phyloP scores from a whole-genome alignment of 306 rosid genomes.

The Delonix regia region DNA sequence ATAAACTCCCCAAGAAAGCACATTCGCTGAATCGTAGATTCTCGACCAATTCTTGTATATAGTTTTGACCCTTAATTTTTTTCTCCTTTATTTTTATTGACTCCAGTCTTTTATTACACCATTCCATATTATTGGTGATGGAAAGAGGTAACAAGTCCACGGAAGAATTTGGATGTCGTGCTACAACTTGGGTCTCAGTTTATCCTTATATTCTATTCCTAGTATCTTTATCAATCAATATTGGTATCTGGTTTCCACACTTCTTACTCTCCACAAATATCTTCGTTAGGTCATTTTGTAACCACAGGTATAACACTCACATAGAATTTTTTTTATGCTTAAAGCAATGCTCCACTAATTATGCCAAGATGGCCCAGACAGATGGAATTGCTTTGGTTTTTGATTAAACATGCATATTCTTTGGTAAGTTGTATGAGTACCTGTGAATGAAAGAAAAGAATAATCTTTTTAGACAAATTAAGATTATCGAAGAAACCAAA shows the following conservation, averaged over 20 bases:
- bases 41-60: background rate
- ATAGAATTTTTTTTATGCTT: conserved; percentile 13
- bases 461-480: conserved; percentile 4
- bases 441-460: conserved; percentile 59
- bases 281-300: background rate
- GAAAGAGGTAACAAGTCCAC: background rate
- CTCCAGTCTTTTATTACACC: no score
- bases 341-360: conserved; percentile 22
- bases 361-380: background rate
- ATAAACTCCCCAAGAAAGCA: background rate
- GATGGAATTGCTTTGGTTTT: background rate
- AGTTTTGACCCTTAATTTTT: background rate
- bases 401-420: conserved; percentile 11
- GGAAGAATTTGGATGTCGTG: background rate
- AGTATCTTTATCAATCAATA: background rate
- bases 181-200: background rate
- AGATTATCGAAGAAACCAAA: background rate
- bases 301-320: background rate
- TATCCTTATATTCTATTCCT: background rate
- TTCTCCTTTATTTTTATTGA: background rate
- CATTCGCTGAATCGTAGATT: background rate
- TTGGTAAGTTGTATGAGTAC: conserved; percentile 20
- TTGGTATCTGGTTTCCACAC: background rate
- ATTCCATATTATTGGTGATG: no score
- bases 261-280: background rate